phyloP scores from a whole-genome alignment of 2,329 filamentous ascomycete species.

The Xylogone sp. region DNA sequence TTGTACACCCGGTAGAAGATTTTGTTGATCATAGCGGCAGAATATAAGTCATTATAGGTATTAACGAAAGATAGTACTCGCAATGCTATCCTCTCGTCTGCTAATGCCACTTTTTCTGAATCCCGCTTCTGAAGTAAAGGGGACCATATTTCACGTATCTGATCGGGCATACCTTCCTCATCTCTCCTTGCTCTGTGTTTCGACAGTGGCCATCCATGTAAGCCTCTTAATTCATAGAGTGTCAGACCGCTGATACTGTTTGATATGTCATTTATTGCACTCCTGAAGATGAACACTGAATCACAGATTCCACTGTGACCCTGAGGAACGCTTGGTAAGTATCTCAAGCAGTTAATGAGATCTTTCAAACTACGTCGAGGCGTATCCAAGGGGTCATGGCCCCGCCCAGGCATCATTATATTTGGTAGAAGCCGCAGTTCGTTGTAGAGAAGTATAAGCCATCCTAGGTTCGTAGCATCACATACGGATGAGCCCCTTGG shows the following conservation, averaged over 20 bases:
- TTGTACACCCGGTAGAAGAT: constrained; percentile 43
- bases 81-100: constrained; percentile 28
- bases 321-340: constrained; percentile 42
- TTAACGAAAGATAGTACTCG: constrained; percentile 38
- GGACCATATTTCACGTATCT: constrained; percentile 9
- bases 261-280: constrained; percentile 45
- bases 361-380: constrained; percentile 40
- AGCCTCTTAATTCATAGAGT: constrained; percentile 44
- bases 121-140: not conserved
- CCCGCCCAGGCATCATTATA: constrained; percentile 29
- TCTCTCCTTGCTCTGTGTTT: constrained; percentile 24
- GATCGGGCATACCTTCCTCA: not conserved
- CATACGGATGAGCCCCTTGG: constrained; percentile 46
- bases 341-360: constrained; percentile 39
- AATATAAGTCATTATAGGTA: constrained; percentile 37
- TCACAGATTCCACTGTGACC: constrained; percentile 43
- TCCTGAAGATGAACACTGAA: constrained; percentile 42
- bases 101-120: not conserved
- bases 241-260: constrained; percentile 47
- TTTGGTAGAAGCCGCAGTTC: constrained; percentile 41
- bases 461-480: constrained; percentile 50
- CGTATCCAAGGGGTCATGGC: constrained; percentile 17
- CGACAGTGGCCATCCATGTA: constrained; percentile 46
- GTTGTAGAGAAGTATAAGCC: constrained; percentile 48
- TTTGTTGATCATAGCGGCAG: constrained; percentile 38